Base-by-base conservation (phyloP, 1,284 basidiomycete genomes). In the Leccinum pachyderme region DNA sequence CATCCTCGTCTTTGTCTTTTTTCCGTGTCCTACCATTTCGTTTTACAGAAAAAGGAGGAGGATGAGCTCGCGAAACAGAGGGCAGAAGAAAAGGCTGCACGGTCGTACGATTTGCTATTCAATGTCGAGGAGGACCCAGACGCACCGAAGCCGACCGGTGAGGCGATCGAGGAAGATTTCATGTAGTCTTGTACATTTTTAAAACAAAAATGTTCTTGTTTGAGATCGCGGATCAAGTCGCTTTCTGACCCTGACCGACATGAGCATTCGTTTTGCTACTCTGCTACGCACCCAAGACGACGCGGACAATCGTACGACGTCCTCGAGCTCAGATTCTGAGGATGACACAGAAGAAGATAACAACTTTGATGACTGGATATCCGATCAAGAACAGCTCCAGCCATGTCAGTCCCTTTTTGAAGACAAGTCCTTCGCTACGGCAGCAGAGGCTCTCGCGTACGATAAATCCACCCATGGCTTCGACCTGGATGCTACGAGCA, bases 321-420 rank as follows among this genome's bases (percentile, higher is more conserved):
- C 57, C 22, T 68, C 71, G 0, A 45, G 49, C 41, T 61, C 66
- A 3, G 67, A 68, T 33, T 63, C 59, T 1, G 65, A 69, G 32
- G 70, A 72, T 35, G 76, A 78, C 2, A 76, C 79, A 32, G 82
- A 86, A 11, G 79, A 84, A 18, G 86, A 91, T 39, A 75, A 87
- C 61, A 84, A 79, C 44, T 93, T 87, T 79, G 87, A 89, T 55
- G 91, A 92, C 67, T 93, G 89, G 90, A 76, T 81, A 9, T 88
- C 86, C 15, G 89, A 91, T 66, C 84, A 83, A 45, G 75, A 75
- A 43, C 68, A 74, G 37, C 73, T 74, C 39, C 77, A 75, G 51
- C 73, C 81, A 5, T 92, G 89, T 65, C 77, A 76, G 64, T 93
- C 92, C 1, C 79, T 97, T n/a, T 96, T 97, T 67, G 89, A 91